Evolutionary conservation across 305 asterid genomes (phyloP), one percentile per base, ranked within the genome.

Genomic region (Nicotiana rustica): DNA sequence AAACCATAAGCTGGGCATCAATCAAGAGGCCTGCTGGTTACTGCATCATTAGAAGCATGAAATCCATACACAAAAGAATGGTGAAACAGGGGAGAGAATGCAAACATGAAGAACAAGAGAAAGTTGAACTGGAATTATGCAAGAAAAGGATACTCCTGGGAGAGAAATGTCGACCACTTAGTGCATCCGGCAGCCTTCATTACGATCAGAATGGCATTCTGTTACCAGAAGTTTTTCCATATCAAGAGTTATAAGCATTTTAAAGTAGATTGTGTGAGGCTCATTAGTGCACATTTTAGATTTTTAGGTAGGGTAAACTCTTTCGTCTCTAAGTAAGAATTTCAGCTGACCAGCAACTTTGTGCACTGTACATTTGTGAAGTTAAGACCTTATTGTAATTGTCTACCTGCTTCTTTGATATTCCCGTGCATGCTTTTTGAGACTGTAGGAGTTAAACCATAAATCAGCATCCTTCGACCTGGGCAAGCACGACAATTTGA

Each of bases 61-160:
- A 75, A 29, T 29, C 19, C 55, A 2, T 14, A 25, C 12, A 6
- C 10, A 70, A 85, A 49, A 64, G 60, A 44, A 59, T 12, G 36
- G n/a, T 55, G 78, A 80, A 47, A 29, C 47, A 19, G 3, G 82
- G 55, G 15, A 52, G 62, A 78, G 52, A 35, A 47, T 29, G 18
- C 25, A 60, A 60, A 52, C 10, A 71, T 15, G 62, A 71, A 7
- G 67, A 59, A 69, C 82, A 82, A 38, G 85, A 76, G 7, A 70
- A 41, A 12, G 19, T 35, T 33, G 86, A 76, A 33, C 49, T 82
- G 69, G 97, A 91, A 52, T 87, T 92, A 14, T 94, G 94, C 89
- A 92, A 90, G 91, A 92, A 82, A 89, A 89, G 92, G 86, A 91
- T 92, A 81, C 89, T 92, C 18, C 90, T 94, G 96, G 97, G 97